Evolutionary conservation across 2,329 filamentous ascomycete genomes (phyloP).

Genomic region (Epichloe hybrida): DNA sequence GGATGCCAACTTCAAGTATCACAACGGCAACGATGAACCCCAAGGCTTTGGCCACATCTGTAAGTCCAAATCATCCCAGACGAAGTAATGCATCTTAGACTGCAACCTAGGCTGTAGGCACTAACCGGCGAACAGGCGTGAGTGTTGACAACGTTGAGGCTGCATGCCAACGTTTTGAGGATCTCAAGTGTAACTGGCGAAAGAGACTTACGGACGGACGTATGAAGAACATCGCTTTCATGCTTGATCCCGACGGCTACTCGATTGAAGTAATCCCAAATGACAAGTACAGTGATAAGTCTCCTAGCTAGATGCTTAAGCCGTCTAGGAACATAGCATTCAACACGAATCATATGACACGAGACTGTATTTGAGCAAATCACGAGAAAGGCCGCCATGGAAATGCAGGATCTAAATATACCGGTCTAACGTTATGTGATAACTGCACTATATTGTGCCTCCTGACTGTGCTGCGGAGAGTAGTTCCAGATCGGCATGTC

Average conservation of each 20-base stretch:
- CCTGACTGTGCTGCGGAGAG: no score
- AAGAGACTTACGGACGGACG: slow-evolving; percentile 83
- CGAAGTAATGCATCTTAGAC: neutral
- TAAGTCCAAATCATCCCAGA: slow-evolving; percentile 25
- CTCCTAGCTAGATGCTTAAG: neutral
- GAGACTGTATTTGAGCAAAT: neutral
- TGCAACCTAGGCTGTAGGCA: neutral
- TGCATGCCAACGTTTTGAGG: slow-evolving; percentile 77
- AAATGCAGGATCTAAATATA: neutral
- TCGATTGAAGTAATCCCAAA: slow-evolving; percentile 78
- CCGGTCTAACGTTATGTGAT: neutral
- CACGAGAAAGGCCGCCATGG: neutral
- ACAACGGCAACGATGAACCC: slow-evolving; percentile 81
- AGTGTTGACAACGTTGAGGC: slow-evolving; percentile 79
- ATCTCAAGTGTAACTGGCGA: slow-evolving; percentile 75
- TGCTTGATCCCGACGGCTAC: slow-evolving; percentile 79
- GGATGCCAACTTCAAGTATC: slow-evolving; percentile 70
- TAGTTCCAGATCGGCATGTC: no score
- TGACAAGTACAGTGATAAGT: slow-evolving; percentile 24
- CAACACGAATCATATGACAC: neutral
- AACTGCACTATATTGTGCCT: neutral
- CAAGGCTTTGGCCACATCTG: slow-evolving; percentile 94
- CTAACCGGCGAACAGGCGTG: slow-evolving; percentile 39
- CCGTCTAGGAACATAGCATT: neutral
- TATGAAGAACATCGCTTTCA: slow-evolving; percentile 90